Percentiles rank a stretch among this genome's conserved stretches.
phyloP scores from a whole-genome alignment of 2,329 filamentous ascomycete species.

The Claviceps cyperi region DNA sequence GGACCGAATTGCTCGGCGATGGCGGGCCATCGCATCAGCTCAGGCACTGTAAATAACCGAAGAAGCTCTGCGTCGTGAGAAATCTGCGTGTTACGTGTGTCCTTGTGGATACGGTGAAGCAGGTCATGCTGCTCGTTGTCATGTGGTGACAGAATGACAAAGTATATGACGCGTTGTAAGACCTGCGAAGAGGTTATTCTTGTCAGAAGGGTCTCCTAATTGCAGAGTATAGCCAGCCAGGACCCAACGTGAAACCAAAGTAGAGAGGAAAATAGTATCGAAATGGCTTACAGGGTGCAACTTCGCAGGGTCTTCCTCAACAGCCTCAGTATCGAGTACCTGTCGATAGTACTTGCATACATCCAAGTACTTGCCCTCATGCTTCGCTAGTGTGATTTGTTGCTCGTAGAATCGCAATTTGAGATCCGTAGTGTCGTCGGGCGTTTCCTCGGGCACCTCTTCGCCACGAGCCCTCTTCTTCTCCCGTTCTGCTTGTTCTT shows the following conservation, averaged over 20 bases:
- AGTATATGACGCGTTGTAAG: slow-evolving; percentile 92
- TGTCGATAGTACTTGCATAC: slow-evolving; percentile 97
- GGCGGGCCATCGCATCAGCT: slow-evolving; percentile 97
- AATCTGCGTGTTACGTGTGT: slow-evolving; percentile 66
- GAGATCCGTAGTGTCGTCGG: slow-evolving; percentile 87
- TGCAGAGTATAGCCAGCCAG: no score
- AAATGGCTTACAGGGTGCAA: slow-evolving; percentile 56
- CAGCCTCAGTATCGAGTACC: slow-evolving; percentile 87
- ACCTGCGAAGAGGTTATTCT: slow-evolving; percentile 37
- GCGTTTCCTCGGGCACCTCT: slow-evolving; percentile 62
- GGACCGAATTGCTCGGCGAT: slow-evolving; percentile 79
- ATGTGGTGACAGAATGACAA: slow-evolving; percentile 87
- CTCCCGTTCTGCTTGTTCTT: slow-evolving; percentile 78
- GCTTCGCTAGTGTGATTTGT: slow-evolving; percentile 88
- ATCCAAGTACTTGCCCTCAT: slow-evolving; percentile 93
- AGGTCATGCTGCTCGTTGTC: slow-evolving; percentile 98
- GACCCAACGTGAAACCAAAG: not conserved
- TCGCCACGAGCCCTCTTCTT: slow-evolving; percentile 69
- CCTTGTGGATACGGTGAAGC: slow-evolving; percentile 79
- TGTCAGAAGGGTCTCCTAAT: not conserved
- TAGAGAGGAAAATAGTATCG: not conserved
- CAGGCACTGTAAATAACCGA: slow-evolving; percentile 86
- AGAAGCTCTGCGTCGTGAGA: slow-evolving; percentile 71
- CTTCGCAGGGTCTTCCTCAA: slow-evolving; percentile 78
- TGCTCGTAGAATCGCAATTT: slow-evolving; percentile 96